Evolutionary conservation across 2,329 filamentous ascomycete species (phyloP).

Genomic region (Botrytis paeoniae): DNA sequence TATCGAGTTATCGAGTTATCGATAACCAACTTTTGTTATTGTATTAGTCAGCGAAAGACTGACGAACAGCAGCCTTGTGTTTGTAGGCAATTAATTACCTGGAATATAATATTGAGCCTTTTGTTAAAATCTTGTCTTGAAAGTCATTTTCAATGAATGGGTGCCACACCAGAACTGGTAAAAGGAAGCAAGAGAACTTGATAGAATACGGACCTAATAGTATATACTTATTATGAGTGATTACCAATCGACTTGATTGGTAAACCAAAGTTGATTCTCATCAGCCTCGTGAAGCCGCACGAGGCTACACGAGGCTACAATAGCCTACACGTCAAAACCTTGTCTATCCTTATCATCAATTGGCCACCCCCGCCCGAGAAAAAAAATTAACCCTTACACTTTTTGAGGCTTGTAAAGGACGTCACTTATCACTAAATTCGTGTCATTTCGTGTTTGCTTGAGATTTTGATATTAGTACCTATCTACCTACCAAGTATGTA

Average conservation of each 20-base stretch:
- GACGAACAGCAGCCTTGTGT: neutral
- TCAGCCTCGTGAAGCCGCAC: neutral
- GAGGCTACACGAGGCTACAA: too few species aligned
- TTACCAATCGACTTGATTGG: neutral
- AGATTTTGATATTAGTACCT: neutral
- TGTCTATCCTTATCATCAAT: neutral
- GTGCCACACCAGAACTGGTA: too few species aligned
- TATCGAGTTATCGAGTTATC: neutral
- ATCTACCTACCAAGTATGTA: neutral
- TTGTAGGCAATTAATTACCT: too few species aligned
- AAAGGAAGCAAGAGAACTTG: too few species aligned
- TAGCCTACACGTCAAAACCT: too few species aligned
- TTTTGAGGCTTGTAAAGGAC: neutral
- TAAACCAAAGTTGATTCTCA: rapidly evolving
- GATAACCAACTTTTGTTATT: neutral
- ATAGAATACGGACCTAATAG: too few species aligned
- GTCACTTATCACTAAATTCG: neutral
- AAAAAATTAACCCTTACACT: neutral
- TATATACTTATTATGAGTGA: too few species aligned
- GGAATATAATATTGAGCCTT: too few species aligned
- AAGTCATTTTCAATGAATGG: too few species aligned
- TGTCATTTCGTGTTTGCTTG: neutral
- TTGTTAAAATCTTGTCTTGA: too few species aligned
- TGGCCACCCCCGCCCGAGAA: neutral
- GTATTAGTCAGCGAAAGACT: neutral